phyloP scores from a whole-genome alignment of 345 rosid genomes.

The Camelina sativa region DNA sequence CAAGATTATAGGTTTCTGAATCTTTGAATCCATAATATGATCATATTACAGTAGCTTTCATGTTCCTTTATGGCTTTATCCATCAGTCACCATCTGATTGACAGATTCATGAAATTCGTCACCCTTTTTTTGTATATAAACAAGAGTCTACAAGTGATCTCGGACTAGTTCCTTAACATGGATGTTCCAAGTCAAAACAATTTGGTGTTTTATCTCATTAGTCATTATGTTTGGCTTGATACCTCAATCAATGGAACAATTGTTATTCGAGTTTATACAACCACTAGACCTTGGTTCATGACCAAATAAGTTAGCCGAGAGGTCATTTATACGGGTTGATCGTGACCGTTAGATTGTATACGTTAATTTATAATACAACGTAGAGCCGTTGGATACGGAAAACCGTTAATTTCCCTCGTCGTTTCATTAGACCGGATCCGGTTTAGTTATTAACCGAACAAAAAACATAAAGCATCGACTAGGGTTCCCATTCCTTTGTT shows the following conservation, averaged over 20 bases:
- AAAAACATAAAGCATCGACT: constrained; percentile 1
- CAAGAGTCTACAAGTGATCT: background rate
- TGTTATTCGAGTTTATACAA: constrained; percentile 51
- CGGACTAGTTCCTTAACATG: background rate
- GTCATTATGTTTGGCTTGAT: background rate
- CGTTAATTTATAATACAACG: background rate
- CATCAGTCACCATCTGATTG: background rate
- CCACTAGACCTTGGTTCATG: background rate
- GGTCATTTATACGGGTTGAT: background rate
- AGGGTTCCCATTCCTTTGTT: constrained; percentile 1
- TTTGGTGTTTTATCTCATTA: background rate
- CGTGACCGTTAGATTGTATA: background rate
- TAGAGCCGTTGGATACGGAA: constrained; percentile 14
- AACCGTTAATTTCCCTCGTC: constrained; percentile 2
- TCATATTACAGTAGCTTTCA: background rate
- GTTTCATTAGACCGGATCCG: constrained; percentile 13
- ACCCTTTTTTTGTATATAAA: background rate
- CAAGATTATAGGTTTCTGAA: background rate
- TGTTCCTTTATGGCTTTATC: background rate
- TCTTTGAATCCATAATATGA: background rate
- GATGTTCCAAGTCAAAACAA: background rate
- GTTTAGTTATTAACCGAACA: background rate
- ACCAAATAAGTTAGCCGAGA: background rate
- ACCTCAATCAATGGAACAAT: background rate
- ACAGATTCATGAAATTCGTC: background rate